Evolutionary conservation across 2,329 filamentous ascomycete genomes (phyloP).

Genomic region (Tolypocladium tropicale): DNA sequence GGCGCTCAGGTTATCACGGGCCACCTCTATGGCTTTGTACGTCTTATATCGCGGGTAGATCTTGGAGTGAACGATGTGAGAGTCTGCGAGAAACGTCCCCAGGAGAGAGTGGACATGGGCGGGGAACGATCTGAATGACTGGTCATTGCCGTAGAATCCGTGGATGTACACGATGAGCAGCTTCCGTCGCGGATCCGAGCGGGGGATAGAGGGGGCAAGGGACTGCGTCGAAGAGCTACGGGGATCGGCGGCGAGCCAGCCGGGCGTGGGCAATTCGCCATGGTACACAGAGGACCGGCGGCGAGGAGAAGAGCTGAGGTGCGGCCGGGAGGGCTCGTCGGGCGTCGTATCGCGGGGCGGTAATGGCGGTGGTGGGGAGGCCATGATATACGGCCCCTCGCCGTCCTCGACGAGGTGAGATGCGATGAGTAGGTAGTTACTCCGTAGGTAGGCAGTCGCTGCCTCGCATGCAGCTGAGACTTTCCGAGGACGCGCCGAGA

Average conservation of each 20-base stretch:
- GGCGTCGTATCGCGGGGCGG: background rate
- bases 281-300: background rate
- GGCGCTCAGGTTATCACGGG: conserved; percentile 69
- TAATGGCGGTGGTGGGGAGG: background rate
- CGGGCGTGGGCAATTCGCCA: background rate
- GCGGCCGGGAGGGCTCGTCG: background rate
- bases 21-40: conserved; percentile 59
- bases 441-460: too few species aligned
- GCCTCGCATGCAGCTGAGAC: background rate
- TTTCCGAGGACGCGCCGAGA: background rate
- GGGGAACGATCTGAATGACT: conserved; percentile 80
- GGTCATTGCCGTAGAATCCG: conserved; percentile 82
- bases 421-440: too few species aligned
- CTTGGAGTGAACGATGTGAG: conserved; percentile 77
- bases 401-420: background rate
- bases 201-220: conserved; percentile 17
- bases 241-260: conserved; percentile 25
- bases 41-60: conserved; percentile 75
- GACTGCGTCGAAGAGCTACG: conserved; percentile 39
- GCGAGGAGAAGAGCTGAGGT: background rate
- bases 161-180: conserved; percentile 78
- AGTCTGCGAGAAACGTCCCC: conserved; percentile 53
- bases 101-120: conserved; percentile 75
- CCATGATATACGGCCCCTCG: background rate
- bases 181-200: conserved; percentile 31